These are phyloP conservation scores for Platanthera guangdongensis DNA, from an alignment of 106 monocot genomes.

Conservation along the genomic window DNA sequence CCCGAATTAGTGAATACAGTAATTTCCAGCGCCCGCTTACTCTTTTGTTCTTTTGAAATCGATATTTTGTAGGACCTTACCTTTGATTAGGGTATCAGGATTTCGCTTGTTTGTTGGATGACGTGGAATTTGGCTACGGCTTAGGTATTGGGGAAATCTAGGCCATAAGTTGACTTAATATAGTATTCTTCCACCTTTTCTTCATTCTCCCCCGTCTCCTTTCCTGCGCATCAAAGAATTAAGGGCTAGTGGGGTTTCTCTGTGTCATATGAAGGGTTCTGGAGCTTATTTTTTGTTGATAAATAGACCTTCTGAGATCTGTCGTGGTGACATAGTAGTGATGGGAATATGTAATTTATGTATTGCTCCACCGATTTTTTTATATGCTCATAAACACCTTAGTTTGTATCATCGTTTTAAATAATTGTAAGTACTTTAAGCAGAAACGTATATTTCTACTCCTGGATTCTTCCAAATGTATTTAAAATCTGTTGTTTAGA, in stretches of 20 bases:
- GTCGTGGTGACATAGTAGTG: not conserved
- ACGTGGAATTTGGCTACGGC: not conserved
- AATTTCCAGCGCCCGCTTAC: not conserved
- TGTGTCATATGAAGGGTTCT: not conserved
- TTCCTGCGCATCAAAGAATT: not conserved
- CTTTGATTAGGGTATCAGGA: not conserved
- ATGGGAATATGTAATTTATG: too few relatives aligned
- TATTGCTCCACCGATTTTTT: not conserved
- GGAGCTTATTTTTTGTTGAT: not conserved
- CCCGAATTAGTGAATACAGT: not conserved
- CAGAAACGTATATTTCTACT: too few relatives aligned
- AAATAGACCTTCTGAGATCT: not conserved
- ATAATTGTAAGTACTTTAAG: not conserved
- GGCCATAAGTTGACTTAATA: not conserved
- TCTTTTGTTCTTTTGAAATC: not conserved
- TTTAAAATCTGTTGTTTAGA: too few relatives aligned
- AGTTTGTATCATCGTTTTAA: not conserved
- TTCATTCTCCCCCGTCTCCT: not conserved
- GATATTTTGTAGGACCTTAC: not conserved
- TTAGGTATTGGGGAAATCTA: not conserved
- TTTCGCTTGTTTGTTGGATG: not conserved
- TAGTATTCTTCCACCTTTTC: not conserved
- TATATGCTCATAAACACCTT: not conserved
- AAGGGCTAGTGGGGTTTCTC: not conserved
- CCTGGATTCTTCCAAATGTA: too few relatives aligned